phyloP scores from a whole-genome alignment of 2,329 filamentous ascomycete species.

The Colletotrichum sp. region DNA sequence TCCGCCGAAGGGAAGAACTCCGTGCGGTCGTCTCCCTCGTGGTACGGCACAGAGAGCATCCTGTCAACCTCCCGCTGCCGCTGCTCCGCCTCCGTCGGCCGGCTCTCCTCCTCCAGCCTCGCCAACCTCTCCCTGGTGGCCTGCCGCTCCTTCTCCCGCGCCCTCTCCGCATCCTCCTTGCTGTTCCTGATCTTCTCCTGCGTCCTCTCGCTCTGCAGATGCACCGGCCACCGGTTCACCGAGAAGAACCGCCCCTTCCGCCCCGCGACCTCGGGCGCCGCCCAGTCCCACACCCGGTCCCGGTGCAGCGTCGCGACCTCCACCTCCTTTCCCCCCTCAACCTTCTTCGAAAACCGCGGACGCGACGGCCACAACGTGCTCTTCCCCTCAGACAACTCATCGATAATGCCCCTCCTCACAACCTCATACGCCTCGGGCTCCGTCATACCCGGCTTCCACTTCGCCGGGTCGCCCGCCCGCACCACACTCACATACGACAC shows the following conservation, averaged over 20 bases:
- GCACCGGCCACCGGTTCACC: constrained; percentile 53
- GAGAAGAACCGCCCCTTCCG: constrained; percentile 43
- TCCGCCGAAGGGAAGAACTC: constrained; percentile 26
- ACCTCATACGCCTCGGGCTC: constrained; percentile 13
- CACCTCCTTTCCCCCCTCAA: constrained; percentile 22
- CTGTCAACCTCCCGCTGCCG: neutral
- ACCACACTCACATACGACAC: constrained; percentile 34
- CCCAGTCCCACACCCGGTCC: constrained; percentile 43
- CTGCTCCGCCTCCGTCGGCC: neutral
- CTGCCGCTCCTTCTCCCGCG: neutral
- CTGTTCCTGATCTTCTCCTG: constrained; percentile 30
- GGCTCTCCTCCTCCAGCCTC: neutral
- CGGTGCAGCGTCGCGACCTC: constrained; percentile 24
- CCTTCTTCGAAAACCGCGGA: constrained; percentile 24
- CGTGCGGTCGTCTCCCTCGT: neutral
- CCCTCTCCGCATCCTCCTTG: neutral
- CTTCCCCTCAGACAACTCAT: constrained; percentile 48
- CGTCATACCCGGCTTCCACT: constrained; percentile 4
- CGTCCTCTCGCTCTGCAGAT: constrained; percentile 38
- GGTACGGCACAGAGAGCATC: constrained; percentile 54
- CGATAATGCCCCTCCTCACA: constrained; percentile 42
- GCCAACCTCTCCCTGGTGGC: neutral
- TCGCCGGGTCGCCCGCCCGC: constrained; percentile 32
- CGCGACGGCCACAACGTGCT: constrained; percentile 46
- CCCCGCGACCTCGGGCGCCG: constrained; percentile 26